Conservation (phyloP, 768 basidiomycete species). For the Mycena leptocephala region DNA sequence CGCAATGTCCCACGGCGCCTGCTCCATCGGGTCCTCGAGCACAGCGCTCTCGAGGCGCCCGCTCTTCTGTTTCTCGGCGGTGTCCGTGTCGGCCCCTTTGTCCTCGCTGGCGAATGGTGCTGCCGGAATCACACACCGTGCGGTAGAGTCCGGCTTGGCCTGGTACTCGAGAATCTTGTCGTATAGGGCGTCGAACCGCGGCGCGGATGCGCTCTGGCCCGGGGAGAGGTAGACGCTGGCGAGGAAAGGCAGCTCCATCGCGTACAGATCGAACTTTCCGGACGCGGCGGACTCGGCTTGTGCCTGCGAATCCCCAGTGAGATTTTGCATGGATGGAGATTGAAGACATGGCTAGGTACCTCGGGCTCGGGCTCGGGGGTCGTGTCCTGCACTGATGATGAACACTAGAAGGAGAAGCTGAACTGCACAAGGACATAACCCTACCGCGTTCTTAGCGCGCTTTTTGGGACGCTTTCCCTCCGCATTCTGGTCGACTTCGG, state of each 20-base stretch:
- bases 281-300: conserved; percentile 16
- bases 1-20: conserved; percentile 50
- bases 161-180: conserved; percentile 53
- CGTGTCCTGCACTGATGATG: not conserved
- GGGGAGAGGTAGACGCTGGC: conserved; percentile 49
- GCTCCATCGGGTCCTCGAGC: conserved; percentile 53
- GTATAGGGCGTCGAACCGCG: conserved; percentile 50
- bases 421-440: not conserved
- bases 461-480: not conserved
- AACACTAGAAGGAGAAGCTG: not conserved
- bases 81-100: not conserved
- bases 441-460: not conserved
- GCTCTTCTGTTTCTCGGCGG: not conserved
- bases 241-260: conserved; percentile 56
- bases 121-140: conserved; percentile 43
- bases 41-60: conserved; percentile 43
- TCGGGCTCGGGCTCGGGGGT: not conserved
- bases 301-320: not conserved
- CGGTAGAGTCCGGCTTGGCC: conserved; percentile 56
- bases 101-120: not conserved
- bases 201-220: conserved; percentile 28
- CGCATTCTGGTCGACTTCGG: not conserved
- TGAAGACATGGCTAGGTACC: not conserved
- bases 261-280: conserved; percentile 59
- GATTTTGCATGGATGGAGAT: not conserved